Percentiles rank a stretch among this genome's conserved stretches.
These are phyloP conservation scores for Dillenia suffruticosa DNA, from an alignment of 164 flowering plant genomes.

Conservation along the genomic window DNA sequence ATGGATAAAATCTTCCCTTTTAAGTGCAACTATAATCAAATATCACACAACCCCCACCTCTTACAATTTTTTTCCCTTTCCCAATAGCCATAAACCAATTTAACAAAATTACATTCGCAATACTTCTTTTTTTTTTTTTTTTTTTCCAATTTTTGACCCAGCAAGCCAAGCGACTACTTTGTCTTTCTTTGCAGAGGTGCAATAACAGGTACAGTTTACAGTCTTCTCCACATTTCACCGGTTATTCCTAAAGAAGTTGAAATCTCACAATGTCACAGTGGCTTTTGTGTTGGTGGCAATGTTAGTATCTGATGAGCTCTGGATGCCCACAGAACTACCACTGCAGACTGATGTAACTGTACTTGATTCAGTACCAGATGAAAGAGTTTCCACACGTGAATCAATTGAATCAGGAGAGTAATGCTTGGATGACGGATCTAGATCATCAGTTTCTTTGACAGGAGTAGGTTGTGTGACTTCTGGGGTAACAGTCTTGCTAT, in stretches of 20 bases:
- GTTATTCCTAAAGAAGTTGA: slow-evolving; percentile 64
- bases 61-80: no score
- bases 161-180: no score
- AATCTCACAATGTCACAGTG: slow-evolving; percentile 73
- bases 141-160: no score
- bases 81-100: no score
- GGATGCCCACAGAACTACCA: slow-evolving; percentile 25
- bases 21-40: no score
- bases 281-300: slow-evolving; percentile 52
- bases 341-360: slow-evolving; percentile 13
- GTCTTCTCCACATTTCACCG: slow-evolving; percentile 10
- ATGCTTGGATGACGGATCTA: slow-evolving; percentile 6
- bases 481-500: slow-evolving; percentile 1
- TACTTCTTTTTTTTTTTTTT: no score
- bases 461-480: slow-evolving; percentile 14
- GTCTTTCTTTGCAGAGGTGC: no score
- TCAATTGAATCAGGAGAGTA: slow-evolving; percentile 3
- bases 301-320: slow-evolving; percentile 37
- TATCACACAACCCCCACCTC: no score
- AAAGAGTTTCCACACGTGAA: background rate
- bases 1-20: no score
- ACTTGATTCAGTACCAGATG: slow-evolving; percentile 4
- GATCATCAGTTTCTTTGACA: slow-evolving; percentile 9
- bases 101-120: no score
- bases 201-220: no score